These are phyloP conservation scores for Sclerotinia glacialis DNA, from an alignment of 2,329 filamentous ascomycete species.

Conservation along the genomic window DNA sequence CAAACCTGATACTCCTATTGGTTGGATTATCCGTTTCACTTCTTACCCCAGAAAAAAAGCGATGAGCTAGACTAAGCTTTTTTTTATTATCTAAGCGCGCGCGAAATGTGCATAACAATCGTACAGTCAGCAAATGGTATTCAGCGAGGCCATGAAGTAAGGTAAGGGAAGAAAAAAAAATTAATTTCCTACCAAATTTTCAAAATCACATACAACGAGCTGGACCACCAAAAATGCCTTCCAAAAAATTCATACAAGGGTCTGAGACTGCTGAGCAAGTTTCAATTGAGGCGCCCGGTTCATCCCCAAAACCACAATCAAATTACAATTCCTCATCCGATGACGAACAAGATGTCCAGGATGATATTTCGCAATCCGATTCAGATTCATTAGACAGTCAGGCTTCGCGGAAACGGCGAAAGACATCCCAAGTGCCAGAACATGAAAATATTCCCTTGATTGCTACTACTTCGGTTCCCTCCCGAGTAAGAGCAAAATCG, in stretches of 20 bases:
- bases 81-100: conserved; percentile 12
- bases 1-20: neutral
- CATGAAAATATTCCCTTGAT: conserved; percentile 28
- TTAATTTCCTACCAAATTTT: conserved; percentile 1
- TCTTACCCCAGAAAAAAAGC: neutral
- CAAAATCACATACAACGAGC: neutral
- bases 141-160: conserved; percentile 1
- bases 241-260: neutral
- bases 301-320: conserved; percentile 5
- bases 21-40: neutral
- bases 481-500: conserved; percentile 34
- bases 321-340: conserved; percentile 18
- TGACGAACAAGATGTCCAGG: conserved; percentile 5
- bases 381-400: conserved; percentile 39
- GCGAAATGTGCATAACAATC: conserved; percentile 8
- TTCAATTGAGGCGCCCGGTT: conserved; percentile 16
- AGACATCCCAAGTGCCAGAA: conserved; percentile 27
- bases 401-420: conserved; percentile 38
- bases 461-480: conserved; percentile 33
- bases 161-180: conserved; percentile 7
- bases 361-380: conserved; percentile 13
- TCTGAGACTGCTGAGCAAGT: conserved; percentile 14
- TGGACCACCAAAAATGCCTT: conserved; percentile 4
- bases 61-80: neutral
- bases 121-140: conserved; percentile 19